Evolutionary conservation across 306 rosid genomes (phyloP).

Genomic region (Cercis canadensis): DNA sequence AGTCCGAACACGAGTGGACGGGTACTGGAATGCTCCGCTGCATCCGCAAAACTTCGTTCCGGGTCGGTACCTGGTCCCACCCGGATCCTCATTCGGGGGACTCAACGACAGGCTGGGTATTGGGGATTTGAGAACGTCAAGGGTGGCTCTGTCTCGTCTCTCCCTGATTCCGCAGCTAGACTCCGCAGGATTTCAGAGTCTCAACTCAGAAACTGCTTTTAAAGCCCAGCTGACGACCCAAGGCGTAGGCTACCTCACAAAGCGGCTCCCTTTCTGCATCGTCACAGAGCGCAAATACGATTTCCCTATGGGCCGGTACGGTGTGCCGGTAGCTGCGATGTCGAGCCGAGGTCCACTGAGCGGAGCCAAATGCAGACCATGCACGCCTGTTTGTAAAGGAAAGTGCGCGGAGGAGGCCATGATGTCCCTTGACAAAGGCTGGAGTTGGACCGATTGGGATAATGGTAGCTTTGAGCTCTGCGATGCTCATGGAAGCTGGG

Average conservation of each 20-base stretch:
- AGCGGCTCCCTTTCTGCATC: conserved; percentile 75
- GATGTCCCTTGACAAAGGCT: conserved; percentile 44
- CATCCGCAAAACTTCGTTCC: conserved; percentile 56
- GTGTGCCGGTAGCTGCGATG: conserved; percentile 87
- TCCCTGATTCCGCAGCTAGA: conserved; percentile 68
- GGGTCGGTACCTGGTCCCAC: conserved; percentile 70
- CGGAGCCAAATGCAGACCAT: conserved; percentile 87
- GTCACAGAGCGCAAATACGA: conserved; percentile 74
- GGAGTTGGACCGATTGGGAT: conserved; percentile 88
- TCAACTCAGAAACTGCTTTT: conserved; percentile 87
- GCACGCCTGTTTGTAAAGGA: conserved; percentile 61
- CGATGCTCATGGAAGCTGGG: conserved; percentile 67
- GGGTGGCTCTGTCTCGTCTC: conserved; percentile 72
- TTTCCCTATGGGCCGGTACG: conserved; percentile 65
- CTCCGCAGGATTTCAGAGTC: conserved; percentile 49
- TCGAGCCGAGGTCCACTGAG: conserved; percentile 80
- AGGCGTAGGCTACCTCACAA: conserved; percentile 37
- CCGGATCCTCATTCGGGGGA: conserved; percentile 80
- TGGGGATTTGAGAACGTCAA: conserved; percentile 75
- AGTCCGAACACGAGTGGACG: conserved; percentile 89
- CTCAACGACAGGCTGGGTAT: conserved; percentile 86
- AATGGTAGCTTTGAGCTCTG: conserved; percentile 66
- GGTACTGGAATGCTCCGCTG: conserved; percentile 84
- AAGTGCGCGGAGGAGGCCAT: conserved; percentile 60
- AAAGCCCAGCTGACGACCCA: conserved; percentile 70